A percentile compares a stretch with the other conserved stretches of the same genome.
These are phyloP conservation scores for Trichoderma reesei DNA, from an alignment of 495 filamentous ascomycete species.

Conservation along the genomic window DNA sequence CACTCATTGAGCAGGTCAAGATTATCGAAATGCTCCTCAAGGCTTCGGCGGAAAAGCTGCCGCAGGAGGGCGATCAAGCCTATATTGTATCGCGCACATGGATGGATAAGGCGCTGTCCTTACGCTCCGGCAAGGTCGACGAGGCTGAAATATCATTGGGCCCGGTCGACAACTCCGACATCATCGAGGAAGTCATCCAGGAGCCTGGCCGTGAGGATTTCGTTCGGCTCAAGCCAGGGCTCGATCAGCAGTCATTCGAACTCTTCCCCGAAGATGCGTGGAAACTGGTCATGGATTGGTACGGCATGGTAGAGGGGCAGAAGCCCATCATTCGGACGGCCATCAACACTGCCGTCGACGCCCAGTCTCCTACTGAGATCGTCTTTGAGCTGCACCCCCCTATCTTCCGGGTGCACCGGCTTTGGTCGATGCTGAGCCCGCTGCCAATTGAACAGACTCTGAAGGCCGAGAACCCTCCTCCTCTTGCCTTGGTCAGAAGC, in stretches of 20 bases:
- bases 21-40: slow-evolving; percentile 55
- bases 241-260: slow-evolving; percentile 61
- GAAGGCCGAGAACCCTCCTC: slow-evolving; percentile 44
- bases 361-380: slow-evolving; percentile 49
- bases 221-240: slow-evolving; percentile 66
- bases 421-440: slow-evolving; percentile 48
- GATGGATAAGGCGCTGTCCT: slow-evolving; percentile 63
- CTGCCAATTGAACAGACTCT: slow-evolving; percentile 47
- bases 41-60: slow-evolving; percentile 38
- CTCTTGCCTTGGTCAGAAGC: slow-evolving; percentile 57
- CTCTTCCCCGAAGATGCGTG: slow-evolving; percentile 70
- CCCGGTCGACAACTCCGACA: slow-evolving; percentile 79
- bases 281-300: slow-evolving; percentile 73
- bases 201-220: slow-evolving; percentile 46
- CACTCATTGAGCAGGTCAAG: slow-evolving; percentile 70
- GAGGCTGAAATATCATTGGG: slow-evolving; percentile 48
- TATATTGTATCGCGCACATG: slow-evolving; percentile 73
- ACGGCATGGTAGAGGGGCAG: slow-evolving; percentile 63
- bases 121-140: slow-evolving; percentile 43
- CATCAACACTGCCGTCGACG: slow-evolving; percentile 58
- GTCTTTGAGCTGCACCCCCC: slow-evolving; percentile 80
- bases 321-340: slow-evolving; percentile 64
- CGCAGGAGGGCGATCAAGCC: slow-evolving; percentile 60
- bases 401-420: slow-evolving; percentile 74
- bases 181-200: slow-evolving; percentile 40